A percentile compares a stretch with the other conserved stretches of the same genome.
phyloP scores from a whole-genome alignment of 192 early-diverging fungal genomes.

The Pecoramyces ruminantium region DNA sequence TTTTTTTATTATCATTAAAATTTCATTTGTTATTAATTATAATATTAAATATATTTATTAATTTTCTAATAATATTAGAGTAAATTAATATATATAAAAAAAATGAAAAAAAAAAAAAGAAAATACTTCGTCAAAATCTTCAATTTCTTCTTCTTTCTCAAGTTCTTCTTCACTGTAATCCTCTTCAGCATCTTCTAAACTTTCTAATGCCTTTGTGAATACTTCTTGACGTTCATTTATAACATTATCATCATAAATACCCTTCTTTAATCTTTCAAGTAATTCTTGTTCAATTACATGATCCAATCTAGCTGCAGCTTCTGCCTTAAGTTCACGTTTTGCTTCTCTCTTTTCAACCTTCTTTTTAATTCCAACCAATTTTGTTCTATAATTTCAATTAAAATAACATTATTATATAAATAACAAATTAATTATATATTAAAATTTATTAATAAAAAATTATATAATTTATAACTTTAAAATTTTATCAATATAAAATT shows the following conservation, averaged over 20 bases:
- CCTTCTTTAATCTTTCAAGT: constrained; percentile 73
- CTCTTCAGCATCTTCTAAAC: constrained; percentile 19
- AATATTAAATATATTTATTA: too few species aligned
- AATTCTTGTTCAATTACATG: constrained; percentile 91
- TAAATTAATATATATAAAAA: background rate
- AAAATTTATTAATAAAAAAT: too few species aligned
- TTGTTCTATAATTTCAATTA: constrained; percentile 22
- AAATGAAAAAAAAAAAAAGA: background rate
- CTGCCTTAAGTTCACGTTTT: constrained; percentile 72
- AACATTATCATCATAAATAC: constrained; percentile 92
- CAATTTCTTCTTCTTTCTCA: constrained; percentile 19
- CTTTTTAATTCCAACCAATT: constrained; percentile 79
- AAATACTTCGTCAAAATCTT: constrained; percentile 2
- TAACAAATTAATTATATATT: background rate
- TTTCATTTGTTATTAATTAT: too few species aligned
- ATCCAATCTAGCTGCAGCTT: constrained; percentile 78
- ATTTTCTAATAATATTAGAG: too few species aligned
- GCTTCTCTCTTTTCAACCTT: constrained; percentile 81
- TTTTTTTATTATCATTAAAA: too few species aligned
- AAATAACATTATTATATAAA: background rate
- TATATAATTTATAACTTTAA: too few species aligned
- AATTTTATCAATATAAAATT: too few species aligned
- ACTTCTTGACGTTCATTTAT: constrained; percentile 81
- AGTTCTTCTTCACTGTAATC: constrained; percentile 14
- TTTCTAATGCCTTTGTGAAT: constrained; percentile 73